Evolutionary conservation across 345 rosid species (phyloP), one percentile per base, ranked within the genome.

Genomic region (Populus nigra): DNA sequence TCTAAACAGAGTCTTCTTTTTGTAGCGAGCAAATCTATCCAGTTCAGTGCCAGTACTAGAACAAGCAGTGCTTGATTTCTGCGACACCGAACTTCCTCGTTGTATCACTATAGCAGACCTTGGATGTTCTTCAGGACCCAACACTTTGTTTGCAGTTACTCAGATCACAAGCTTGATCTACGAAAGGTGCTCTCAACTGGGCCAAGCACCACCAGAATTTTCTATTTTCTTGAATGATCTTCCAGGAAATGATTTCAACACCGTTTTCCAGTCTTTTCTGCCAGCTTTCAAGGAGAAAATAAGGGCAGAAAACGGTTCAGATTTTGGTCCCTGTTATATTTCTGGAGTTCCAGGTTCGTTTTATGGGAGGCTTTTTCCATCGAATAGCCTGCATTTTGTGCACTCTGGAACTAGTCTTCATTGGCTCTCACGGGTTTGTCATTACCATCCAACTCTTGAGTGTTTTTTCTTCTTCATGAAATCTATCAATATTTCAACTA

Each of bases 361-460:
- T 36, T 82, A 84, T 17, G 82, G 82, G 12, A 84, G 90, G 80
- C 88, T 87, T 63, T 89, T 89, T 74, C 89, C 86, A 7, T 68
- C 78, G 1, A 81, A 78, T 11, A 78, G 74, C 71, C 72, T 87
- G 69, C 86, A 82, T 68, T 79, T 88, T 70, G 83, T 88, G 43
- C 87, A 87, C 74, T 84, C 89, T 61, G 79, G 80, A 65, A 73
- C 78, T 25, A 84, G 84, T 73, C 87, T 87, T 20, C 87, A 88
- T 59, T 88, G 88, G 89, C 91, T 88, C 39, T 88, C 89, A 29
- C 87, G 85, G 88, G 89, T 88, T 57, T 45, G 38, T 61, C 17
- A 11, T 16, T 7, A 70, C 22, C 65, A 53, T 53, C 76, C 53
- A 25, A 20, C 25, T 16, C 27, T n/a, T 65, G n/a, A 10, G 1